Conservation (phyloP, 495 filamentous ascomycete species). For the Neurospora sp. region DNA sequence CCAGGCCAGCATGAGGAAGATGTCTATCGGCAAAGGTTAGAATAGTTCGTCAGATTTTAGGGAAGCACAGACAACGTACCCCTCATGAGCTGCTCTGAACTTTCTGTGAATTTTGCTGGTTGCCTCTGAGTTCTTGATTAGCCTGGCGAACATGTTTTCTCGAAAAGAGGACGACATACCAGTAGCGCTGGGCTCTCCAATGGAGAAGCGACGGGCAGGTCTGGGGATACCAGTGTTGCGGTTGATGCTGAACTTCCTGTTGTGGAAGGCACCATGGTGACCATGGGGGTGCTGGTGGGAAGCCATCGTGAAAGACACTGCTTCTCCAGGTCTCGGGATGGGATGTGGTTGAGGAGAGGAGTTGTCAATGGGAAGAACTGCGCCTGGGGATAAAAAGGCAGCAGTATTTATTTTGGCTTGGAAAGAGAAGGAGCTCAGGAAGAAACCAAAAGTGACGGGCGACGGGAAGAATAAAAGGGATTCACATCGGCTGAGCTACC, state of each 20-base stretch:
- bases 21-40: constrained; percentile 30
- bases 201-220: constrained; percentile 40
- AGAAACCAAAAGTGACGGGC: background rate
- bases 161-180: constrained; percentile 20
- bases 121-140: constrained; percentile 43
- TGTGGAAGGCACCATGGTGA: constrained; percentile 32
- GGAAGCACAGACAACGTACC: constrained; percentile 20
- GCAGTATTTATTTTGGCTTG: background rate
- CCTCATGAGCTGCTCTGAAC: constrained; percentile 78
- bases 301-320: background rate
- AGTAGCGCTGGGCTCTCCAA: constrained; percentile 38
- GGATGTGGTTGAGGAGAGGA: too few species aligned
- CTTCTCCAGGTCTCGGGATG: background rate
- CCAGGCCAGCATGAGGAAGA: constrained; percentile 79
- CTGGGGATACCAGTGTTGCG: constrained; percentile 43
- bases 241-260: constrained; percentile 50
- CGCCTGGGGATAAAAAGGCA: too few species aligned
- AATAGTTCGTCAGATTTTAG: background rate
- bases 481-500: background rate
- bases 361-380: too few species aligned
- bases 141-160: constrained; percentile 7
- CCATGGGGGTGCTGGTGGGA: background rate
- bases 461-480: background rate
- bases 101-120: constrained; percentile 73
- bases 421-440: background rate